Conservation (phyloP, 805 yeast genomes). For the Zygoascus ofunaensis region DNA sequence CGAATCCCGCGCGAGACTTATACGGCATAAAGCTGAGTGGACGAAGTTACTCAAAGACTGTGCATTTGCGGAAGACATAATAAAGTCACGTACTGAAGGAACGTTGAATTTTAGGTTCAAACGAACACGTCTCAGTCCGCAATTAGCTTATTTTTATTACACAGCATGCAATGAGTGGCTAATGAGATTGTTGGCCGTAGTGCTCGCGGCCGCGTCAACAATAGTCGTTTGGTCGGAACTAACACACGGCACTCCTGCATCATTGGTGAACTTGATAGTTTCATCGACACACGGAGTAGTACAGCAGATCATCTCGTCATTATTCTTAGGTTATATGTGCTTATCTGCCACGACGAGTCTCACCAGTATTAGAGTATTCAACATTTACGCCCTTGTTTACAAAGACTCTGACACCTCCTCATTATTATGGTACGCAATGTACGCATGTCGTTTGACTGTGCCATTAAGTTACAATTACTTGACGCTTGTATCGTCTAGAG, state of each 20-base stretch:
- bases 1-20: constrained; percentile 40
- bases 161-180: constrained; percentile 39
- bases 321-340: constrained; percentile 57
- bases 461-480: constrained; percentile 75
- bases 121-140: constrained; percentile 32
- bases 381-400: constrained; percentile 66
- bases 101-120: constrained; percentile 24
- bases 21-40: constrained; percentile 52
- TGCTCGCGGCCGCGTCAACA: constrained; percentile 39
- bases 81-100: constrained; percentile 33
- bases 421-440: constrained; percentile 67
- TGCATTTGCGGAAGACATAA: constrained; percentile 47
- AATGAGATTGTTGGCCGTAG: constrained; percentile 36
- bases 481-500: constrained; percentile 48
- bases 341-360: constrained; percentile 56
- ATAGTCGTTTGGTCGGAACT: constrained; percentile 64
- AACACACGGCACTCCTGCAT: constrained; percentile 57
- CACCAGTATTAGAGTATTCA: constrained; percentile 59
- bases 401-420: constrained; percentile 66
- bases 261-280: constrained; percentile 48
- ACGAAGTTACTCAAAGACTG: constrained; percentile 41
- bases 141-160: constrained; percentile 34
- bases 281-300: constrained; percentile 32
- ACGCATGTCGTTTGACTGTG: constrained; percentile 71
- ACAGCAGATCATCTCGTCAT: constrained; percentile 33